phyloP scores from a whole-genome alignment of 768 basidiomycete genomes.

The Terana coerulea region DNA sequence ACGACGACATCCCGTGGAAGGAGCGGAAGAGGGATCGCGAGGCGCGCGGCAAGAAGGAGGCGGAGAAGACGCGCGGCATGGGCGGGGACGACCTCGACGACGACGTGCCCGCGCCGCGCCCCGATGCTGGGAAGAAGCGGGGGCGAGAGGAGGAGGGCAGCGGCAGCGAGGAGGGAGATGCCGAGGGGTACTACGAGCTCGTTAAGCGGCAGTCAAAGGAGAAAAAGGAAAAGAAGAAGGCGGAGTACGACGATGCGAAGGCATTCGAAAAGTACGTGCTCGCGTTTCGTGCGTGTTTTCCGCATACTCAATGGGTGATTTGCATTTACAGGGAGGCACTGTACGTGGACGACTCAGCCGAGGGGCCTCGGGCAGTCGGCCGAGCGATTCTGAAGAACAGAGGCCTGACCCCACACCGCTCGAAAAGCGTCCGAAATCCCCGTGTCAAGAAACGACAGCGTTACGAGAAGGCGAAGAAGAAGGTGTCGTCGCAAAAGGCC shows the following conservation, averaged over 20 bases:
- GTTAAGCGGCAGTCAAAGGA: conserved; percentile 71
- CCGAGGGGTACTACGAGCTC: conserved; percentile 87
- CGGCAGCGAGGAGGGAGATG: conserved; percentile 39
- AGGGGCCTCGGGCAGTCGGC: conserved; percentile 85
- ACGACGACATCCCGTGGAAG: conserved; percentile 92
- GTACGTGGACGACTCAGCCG: conserved; percentile 36
- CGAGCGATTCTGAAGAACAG: conserved; percentile 91
- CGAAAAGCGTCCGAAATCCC: conserved; percentile 92
- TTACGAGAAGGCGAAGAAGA: conserved; percentile 95
- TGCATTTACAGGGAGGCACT: conserved; percentile 25
- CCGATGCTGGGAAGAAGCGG: conserved; percentile 27
- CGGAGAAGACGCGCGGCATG: conserved; percentile 41
- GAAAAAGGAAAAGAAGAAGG: conserved; percentile 77
- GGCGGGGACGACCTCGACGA: conserved; percentile 70
- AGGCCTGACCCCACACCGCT: conserved; percentile 86
- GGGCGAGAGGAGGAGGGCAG: conserved; percentile 37
- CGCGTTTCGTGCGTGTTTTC: background rate
- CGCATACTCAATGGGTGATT: conserved; percentile 8
- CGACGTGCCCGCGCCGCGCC: conserved; percentile 39
- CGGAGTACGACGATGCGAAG: conserved; percentile 66
- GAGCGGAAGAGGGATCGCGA: conserved; percentile 68
- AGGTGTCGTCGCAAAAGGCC: conserved; percentile 82
- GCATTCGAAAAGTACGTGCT: conserved; percentile 54
- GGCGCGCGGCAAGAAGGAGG: conserved; percentile 50
- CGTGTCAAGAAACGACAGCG: conserved; percentile 94